Evolutionary conservation across 2,329 filamentous ascomycete species (phyloP), one percentile per base, ranked within the genome.

Genomic region (Madurella fahalii): DNA sequence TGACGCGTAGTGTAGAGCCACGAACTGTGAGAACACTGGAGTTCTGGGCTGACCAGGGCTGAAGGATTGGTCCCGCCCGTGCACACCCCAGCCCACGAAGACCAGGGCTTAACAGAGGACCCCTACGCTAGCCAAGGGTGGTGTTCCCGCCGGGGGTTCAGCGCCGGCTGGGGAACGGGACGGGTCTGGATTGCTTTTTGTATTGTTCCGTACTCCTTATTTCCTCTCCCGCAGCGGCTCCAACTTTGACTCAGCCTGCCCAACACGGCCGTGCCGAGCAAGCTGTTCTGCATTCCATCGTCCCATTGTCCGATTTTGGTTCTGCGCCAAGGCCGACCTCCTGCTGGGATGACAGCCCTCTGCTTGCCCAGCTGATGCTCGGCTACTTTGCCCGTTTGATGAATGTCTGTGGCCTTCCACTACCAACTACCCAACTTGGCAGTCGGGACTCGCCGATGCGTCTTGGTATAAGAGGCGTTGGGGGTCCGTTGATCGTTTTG

Each of bases 221-320:
- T n/a, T n/a, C 25, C 25, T 25, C 25, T 47, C 18, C 18, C 47
- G 31, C 25, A 25, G 25, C 25, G 25, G 25, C 25, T 25, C 25
- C 25, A 25, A 25, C 25, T 25, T 25, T 25, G 37, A 40, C 34
- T 39, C 47, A 18, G 34, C 30, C 34, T 47, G 31, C 44, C 20
- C 32, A 47, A 32, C 25, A 25, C 25, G 25, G 25, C 25, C 25
- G 17, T 37, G 42, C 32, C 25, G 25, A 25, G 25, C 25, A 25
- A 25, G n/a, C 44, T 18, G 20, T n/a, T 47, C 17, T 51, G 53
- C 57, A 56, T 58, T 54, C 54, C 57, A 59, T 58, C 54, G 59
- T 57, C 40, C 53, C 48, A 48, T 49, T 58, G 47, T 58, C 51
- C 52, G 41, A 53, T 51, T 51, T 51, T 49, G 52, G 46, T 49